Conservation (phyloP, 805 yeast species). For the Hanseniaspora vineae region DNA sequence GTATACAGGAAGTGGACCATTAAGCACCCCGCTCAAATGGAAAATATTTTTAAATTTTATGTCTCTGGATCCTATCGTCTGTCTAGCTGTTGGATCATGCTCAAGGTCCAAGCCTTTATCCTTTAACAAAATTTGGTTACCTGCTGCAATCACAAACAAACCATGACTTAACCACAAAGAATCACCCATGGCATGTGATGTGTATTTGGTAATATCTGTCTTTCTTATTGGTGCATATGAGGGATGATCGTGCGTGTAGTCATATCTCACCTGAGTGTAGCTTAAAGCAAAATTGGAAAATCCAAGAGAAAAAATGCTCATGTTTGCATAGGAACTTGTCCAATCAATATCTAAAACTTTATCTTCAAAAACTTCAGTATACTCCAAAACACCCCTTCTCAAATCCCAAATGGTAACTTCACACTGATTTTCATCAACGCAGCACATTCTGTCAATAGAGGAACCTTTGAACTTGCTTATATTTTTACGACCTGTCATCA, state of each 20-base stretch:
- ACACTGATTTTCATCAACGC: conserved; percentile 42
- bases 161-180: conserved; percentile 78
- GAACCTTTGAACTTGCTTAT: conserved; percentile 57
- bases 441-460: conserved; percentile 61
- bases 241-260: conserved; percentile 71
- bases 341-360: conserved; percentile 68
- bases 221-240: conserved; percentile 65
- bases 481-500: conserved; percentile 43
- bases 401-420: conserved; percentile 71
- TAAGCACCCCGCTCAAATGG: conserved; percentile 60
- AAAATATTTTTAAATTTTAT: conserved; percentile 44
- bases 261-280: conserved; percentile 76
- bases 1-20: conserved; percentile 81
- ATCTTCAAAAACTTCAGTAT: conserved; percentile 29
- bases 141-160: conserved; percentile 69
- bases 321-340: conserved; percentile 57
- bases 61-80: conserved; percentile 45
- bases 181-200: conserved; percentile 78
- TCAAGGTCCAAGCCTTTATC: conserved; percentile 50
- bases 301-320: conserved; percentile 71
- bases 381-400: conserved; percentile 53
- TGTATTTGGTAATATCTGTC: conserved; percentile 55
- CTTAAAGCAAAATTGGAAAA: conserved; percentile 49
- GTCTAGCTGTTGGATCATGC: conserved; percentile 36
- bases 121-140: conserved; percentile 77